Evolutionary conservation across 2,329 filamentous ascomycete species (phyloP).

Genomic region (Aspergillus sp.): DNA sequence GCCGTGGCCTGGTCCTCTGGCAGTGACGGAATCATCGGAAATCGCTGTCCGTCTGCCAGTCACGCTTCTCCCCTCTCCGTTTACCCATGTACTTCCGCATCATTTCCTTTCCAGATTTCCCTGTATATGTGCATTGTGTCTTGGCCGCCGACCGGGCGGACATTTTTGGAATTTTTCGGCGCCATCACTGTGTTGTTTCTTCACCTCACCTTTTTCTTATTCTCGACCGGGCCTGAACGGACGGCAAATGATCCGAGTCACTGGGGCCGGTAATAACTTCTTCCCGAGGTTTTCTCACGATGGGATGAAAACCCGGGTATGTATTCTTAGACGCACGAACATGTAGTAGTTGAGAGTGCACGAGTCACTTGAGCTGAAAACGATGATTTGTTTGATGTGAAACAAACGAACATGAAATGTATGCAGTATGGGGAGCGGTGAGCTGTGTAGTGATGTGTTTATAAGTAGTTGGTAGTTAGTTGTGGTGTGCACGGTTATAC

Average conservation of each 20-base stretch:
- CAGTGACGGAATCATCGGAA: conserved; percentile 15
- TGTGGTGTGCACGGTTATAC: background rate
- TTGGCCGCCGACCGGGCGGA: conserved; percentile 29
- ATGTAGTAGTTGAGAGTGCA: background rate
- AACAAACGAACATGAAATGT: background rate
- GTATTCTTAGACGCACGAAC: conserved; percentile 18
- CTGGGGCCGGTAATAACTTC: conserved; percentile 11
- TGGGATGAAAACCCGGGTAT: conserved; percentile 7
- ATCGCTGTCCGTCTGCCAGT: conserved; percentile 5
- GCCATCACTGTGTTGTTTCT: conserved; percentile 24
- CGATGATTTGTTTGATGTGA: background rate
- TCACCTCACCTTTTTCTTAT: conserved; percentile 15
- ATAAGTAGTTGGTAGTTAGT: background rate
- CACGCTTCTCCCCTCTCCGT: conserved; percentile 26
- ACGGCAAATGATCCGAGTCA: conserved; percentile 5
- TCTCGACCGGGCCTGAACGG: conserved; percentile 3
- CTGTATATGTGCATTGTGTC: conserved; percentile 40
- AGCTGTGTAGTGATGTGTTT: background rate
- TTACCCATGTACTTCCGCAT: conserved; percentile 21
- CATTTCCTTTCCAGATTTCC: conserved; percentile 14
- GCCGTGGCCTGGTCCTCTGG: conserved; percentile 24
- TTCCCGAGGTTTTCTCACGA: conserved; percentile 2
- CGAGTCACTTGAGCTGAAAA: background rate
- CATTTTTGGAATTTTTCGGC: conserved; percentile 36
- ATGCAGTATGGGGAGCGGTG: too few relatives aligned